Evolutionary conservation across 2,329 filamentous ascomycete species (phyloP), one percentile per base, ranked within the genome.

Genomic region (Exophiala alcalophila): DNA sequence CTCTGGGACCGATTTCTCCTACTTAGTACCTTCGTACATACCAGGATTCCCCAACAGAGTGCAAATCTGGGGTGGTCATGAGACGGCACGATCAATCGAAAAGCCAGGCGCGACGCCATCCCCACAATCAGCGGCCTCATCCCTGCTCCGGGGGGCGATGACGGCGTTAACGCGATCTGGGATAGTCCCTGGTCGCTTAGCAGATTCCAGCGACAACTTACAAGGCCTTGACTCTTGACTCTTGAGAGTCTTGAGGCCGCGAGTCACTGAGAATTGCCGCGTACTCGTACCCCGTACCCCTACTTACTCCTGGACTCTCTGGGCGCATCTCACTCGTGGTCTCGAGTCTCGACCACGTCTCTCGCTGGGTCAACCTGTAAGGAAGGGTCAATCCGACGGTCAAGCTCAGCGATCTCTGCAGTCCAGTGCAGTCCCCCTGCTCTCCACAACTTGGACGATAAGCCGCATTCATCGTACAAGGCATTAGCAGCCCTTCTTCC

Each of bases 161-260:
- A 26, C 16, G 18, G 19, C 11, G 20, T 37, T 34, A 42, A 43
- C 41, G 27, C 21, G 30, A 41, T 41, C 25, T 37, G 35, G 43
- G 18, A 25, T 34, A 31, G n/a, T n/a, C n/a, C n/a, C n/a, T n/a
- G n/a, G n/a, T n/a, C n/a, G n/a, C n/a, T n/a, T n/a, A n/a, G n/a
- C n/a, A n/a, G n/a, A n/a, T n/a, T n/a, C n/a, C n/a, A n/a, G n/a
- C n/a, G n/a, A n/a, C n/a, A n/a, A n/a, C n/a, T n/a, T n/a, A n/a
- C n/a, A 37, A 25, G 15, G 27, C 37, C 10, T 21, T 39, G 39
- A 59, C 2, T 56, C 56, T 59, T 84, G 86, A 35, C 69, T 61
- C 59, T 94, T 9, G 32, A 32, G 14, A 15, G 30, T 26, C 43
- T 28, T 12, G 23, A 30, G 15, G 37, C 8, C 27, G 30, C 16